Percentiles rank a stretch among this genome's conserved stretches.
Conservation (phyloP, 352 stramenopile genomes). For the Peronospora farinosa region DNA sequence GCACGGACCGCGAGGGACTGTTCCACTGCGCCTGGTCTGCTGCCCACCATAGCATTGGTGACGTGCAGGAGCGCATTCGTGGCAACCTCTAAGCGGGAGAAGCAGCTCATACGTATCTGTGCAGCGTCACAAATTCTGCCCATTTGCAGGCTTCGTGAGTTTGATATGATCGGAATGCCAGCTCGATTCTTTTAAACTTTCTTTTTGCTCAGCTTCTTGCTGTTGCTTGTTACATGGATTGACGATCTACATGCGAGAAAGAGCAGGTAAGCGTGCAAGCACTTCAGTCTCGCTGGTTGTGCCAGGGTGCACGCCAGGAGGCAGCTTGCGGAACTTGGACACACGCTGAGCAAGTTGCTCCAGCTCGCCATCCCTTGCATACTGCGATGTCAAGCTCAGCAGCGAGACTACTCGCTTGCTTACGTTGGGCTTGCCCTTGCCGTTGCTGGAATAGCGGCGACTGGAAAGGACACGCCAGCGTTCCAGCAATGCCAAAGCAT, state of each 20-base stretch:
- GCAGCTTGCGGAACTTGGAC: constrained; percentile 72
- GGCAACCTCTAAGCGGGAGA: constrained; percentile 84
- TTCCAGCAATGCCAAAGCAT: constrained; percentile 60
- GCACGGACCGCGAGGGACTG: constrained; percentile 89
- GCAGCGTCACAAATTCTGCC: constrained; percentile 3
- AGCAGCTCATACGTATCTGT: constrained; percentile 11
- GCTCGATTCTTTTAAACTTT: constrained; percentile 22
- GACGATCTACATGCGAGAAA: constrained; percentile 60
- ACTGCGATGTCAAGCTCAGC: constrained; percentile 36
- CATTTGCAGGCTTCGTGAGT: constrained; percentile 11
- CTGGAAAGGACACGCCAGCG: constrained; percentile 57
- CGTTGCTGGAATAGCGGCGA: constrained; percentile 11
- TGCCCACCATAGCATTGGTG: constrained; percentile 94
- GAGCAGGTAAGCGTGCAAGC: constrained; percentile 52
- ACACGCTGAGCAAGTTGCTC: constrained; percentile 55
- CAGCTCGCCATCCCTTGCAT: constrained; percentile 50
- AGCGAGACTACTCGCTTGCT: constrained; percentile 18
- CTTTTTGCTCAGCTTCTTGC: not conserved
- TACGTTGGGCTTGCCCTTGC: constrained; percentile 9
- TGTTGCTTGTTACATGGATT: constrained; percentile 6
- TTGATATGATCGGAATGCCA: constrained; percentile 33
- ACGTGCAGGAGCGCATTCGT: constrained; percentile 89
- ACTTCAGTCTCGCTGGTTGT: constrained; percentile 49
- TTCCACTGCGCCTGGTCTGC: constrained; percentile 98
- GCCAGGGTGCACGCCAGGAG: constrained; percentile 33